Conservation (phyloP, 106 monocot species). For the Acorus calamus region DNA sequence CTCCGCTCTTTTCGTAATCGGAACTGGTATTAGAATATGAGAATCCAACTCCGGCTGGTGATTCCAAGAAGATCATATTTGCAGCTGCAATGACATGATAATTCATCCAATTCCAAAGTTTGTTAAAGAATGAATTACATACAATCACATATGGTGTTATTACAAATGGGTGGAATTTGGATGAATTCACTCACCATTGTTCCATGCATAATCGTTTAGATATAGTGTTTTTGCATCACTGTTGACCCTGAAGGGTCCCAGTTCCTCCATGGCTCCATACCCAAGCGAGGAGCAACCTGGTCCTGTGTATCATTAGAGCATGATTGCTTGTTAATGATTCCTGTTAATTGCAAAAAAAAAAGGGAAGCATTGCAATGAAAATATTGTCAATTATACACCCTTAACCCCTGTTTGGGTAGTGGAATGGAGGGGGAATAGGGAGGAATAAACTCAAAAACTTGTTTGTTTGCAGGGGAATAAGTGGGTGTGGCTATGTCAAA, state of each 20-base stretch:
- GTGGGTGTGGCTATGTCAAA: too few relatives aligned
- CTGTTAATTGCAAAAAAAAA: not conserved
- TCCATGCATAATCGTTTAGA: constrained; percentile 42
- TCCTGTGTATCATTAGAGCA: constrained; percentile 12
- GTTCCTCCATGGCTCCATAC: constrained; percentile 51
- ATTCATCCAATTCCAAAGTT: not conserved
- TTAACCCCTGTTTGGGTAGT: too few relatives aligned
- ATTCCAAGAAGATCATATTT: constrained; percentile 43
- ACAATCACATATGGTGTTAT: too few relatives aligned
- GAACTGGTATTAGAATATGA: constrained; percentile 33
- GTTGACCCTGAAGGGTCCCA: constrained; percentile 49
- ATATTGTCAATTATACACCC: not conserved
- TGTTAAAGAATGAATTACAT: too few relatives aligned
- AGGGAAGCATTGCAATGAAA: too few relatives aligned
- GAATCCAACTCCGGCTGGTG: constrained; percentile 30
- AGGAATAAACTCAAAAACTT: too few relatives aligned
- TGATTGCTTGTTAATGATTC: too few relatives aligned
- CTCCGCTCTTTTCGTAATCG: constrained; percentile 18
- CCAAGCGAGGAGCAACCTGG: constrained; percentile 55
- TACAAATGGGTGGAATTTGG: too few relatives aligned
- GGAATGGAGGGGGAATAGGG: too few relatives aligned
- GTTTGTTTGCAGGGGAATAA: too few relatives aligned
- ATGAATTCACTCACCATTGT: constrained; percentile 16
- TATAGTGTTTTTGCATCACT: constrained; percentile 39
- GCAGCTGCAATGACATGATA: constrained; percentile 20